Percentiles rank a stretch among this genome's conserved stretches.
Evolutionary conservation across 2,329 filamentous ascomycete species (phyloP).

Genomic region (Bipolaris victoriae): DNA sequence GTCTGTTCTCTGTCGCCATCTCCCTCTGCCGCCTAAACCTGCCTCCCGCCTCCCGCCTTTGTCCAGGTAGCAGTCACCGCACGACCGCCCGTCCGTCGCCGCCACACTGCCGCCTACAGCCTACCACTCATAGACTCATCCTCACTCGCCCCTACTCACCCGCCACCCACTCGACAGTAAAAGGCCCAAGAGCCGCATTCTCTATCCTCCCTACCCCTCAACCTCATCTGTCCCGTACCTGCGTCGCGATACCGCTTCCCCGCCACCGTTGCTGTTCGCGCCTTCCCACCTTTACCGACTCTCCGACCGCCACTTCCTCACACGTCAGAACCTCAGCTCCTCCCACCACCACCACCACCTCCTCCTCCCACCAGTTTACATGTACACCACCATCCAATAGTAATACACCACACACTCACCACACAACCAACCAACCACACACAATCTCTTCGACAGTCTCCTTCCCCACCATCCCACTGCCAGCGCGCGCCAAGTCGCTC

Average conservation of each 20-base stretch:
- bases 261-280: slow-evolving; percentile 9
- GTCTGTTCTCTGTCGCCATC: slow-evolving; percentile 27
- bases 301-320: slow-evolving; percentile 38
- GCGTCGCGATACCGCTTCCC: slow-evolving; percentile 13
- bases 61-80: slow-evolving; percentile 35
- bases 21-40: slow-evolving; percentile 10
- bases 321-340: slow-evolving; percentile 34
- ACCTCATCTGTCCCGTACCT: slow-evolving; percentile 15
- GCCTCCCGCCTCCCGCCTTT: slow-evolving; percentile 26
- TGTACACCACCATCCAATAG: slow-evolving; percentile 32
- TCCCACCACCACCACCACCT: not conserved
- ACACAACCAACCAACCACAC: slow-evolving; percentile 22
- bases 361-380: slow-evolving; percentile 22
- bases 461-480: slow-evolving; percentile 4
- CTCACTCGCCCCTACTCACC: slow-evolving; percentile 19
- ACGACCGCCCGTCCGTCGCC: slow-evolving; percentile 32
- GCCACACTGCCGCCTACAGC: slow-evolving; percentile 37
- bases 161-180: slow-evolving; percentile 16
- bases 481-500: slow-evolving; percentile 25
- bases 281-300: slow-evolving; percentile 27
- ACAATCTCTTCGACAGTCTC: not conserved
- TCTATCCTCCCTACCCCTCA: slow-evolving; percentile 16
- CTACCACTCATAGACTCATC: slow-evolving; percentile 27
- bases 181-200: slow-evolving; percentile 11
- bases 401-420: slow-evolving; percentile 25